Evolutionary conservation across 371 early-diverging fungal genomes (phyloP).

Genomic region (Dichotomocladium elegans): DNA sequence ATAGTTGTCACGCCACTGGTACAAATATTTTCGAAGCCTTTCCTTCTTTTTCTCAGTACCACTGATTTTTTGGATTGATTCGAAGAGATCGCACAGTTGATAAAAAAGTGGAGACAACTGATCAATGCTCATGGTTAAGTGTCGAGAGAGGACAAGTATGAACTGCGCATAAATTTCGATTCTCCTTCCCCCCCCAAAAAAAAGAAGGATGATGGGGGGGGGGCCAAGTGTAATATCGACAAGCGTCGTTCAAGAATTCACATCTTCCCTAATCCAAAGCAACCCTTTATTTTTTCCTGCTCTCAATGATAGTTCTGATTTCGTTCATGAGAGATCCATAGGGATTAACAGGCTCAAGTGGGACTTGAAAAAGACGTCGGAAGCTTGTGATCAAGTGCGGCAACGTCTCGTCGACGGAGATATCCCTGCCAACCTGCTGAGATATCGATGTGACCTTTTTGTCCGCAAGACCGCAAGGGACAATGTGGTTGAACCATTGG

Average conservation of each 20-base stretch:
- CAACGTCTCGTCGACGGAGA: background rate
- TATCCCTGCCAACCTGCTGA: background rate
- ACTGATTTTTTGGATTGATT: conserved; percentile 9
- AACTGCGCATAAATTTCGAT: too few relatives aligned
- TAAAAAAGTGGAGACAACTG: conserved; percentile 1
- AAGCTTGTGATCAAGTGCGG: conserved; percentile 1
- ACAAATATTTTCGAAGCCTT: conserved; percentile 13
- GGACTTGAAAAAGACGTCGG: conserved; percentile 2
- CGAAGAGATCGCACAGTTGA: conserved; percentile 14
- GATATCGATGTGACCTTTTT: conserved; percentile 68
- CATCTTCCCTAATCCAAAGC: background rate
- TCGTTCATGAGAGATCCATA: background rate
- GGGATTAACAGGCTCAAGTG: background rate
- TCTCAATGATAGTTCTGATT: background rate
- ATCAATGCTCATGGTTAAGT: too few relatives aligned
- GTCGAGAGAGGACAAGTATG: too few relatives aligned
- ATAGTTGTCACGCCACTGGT: conserved; percentile 45
- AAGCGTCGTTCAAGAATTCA: too few relatives aligned
- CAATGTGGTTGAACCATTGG: conserved; percentile 80
- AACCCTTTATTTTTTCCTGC: background rate
- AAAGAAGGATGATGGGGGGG: too few relatives aligned
- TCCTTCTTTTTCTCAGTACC: conserved; percentile 24
- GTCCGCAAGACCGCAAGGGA: conserved; percentile 87
- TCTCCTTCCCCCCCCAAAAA: too few relatives aligned
- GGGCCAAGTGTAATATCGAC: too few relatives aligned